Percentiles rank a stretch among this genome's conserved stretches.
Evolutionary conservation across 129 eudicot species (phyloP).

Genomic region (Helianthus tuberosus): DNA sequence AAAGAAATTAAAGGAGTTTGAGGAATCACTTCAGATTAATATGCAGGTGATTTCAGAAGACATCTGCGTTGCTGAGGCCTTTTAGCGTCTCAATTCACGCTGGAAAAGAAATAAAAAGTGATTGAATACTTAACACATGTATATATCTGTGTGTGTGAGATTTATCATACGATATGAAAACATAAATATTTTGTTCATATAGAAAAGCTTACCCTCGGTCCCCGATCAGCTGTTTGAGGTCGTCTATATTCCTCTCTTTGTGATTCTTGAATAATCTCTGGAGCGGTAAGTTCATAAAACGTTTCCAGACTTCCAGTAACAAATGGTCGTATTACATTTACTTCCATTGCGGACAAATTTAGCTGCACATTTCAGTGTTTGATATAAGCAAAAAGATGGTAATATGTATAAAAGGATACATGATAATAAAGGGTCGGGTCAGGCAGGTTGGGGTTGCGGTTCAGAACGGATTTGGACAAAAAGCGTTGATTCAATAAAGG

Average conservation of each 20-base stretch:
- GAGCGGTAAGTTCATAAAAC: slow-evolving; percentile 78
- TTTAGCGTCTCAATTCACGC: slow-evolving; percentile 67
- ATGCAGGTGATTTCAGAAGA: slow-evolving; percentile 2
- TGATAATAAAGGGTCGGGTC: neutral
- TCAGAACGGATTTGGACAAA: too few species aligned
- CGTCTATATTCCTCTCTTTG: slow-evolving; percentile 57
- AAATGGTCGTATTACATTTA: slow-evolving; percentile 89
- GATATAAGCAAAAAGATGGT: slow-evolving; percentile 5
- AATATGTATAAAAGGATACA: neutral
- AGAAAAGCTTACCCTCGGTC: slow-evolving; percentile 71
- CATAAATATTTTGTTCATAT: neutral
- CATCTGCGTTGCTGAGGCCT: neutral
- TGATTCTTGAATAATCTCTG: slow-evolving; percentile 80
- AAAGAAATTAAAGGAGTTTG: neutral
- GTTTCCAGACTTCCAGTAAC: slow-evolving; percentile 74
- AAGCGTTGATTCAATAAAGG: too few species aligned
- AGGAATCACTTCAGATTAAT: slow-evolving; percentile 10
- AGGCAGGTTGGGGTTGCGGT: too few species aligned
- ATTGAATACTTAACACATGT: neutral
- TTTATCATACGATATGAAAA: neutral
- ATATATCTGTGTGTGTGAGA: neutral
- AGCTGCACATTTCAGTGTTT: slow-evolving; percentile 49
- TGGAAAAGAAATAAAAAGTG: slow-evolving; percentile 23
- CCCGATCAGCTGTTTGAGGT: slow-evolving; percentile 67
- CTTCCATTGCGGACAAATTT: slow-evolving; percentile 98